Evolutionary conservation across 2,329 filamentous ascomycete genomes (phyloP).

Genomic region (Fusarium staphyleae): DNA sequence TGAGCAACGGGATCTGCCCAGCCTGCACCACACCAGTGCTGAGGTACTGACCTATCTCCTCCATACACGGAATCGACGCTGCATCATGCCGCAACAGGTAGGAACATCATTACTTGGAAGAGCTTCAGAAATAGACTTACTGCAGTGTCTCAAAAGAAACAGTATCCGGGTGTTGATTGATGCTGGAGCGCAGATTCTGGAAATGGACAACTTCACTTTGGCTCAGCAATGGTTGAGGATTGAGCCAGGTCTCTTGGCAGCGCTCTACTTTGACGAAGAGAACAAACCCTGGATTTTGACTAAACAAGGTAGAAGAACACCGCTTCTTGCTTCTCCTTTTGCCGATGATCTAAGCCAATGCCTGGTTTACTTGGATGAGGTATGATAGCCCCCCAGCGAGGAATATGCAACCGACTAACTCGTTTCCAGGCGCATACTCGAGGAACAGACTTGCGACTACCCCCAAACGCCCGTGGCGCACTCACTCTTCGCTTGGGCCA

Average conservation of each 20-base stretch:
- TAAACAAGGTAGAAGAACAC: constrained; percentile 23
- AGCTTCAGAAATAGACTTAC: constrained; percentile 45
- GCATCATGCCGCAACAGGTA: constrained; percentile 44
- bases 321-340: constrained; percentile 32
- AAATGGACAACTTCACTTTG: constrained; percentile 62
- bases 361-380: constrained; percentile 66
- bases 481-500: constrained; percentile 63
- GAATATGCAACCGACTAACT: background rate
- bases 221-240: constrained; percentile 58
- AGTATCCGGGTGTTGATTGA: constrained; percentile 66
- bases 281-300: constrained; percentile 34
- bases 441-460: constrained; percentile 66
- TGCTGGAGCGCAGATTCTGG: constrained; percentile 68
- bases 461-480: constrained; percentile 54
- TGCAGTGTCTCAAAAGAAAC: constrained; percentile 10
- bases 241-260: constrained; percentile 54
- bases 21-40: constrained; percentile 67
- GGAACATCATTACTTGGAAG: constrained; percentile 53
- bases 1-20: constrained; percentile 64
- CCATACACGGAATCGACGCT: constrained; percentile 58
- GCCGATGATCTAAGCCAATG: constrained; percentile 28
- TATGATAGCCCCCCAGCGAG: constrained; percentile 43
- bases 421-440: constrained; percentile 32
- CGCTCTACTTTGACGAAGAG: constrained; percentile 57
- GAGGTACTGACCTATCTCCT: constrained; percentile 68